Base-by-base conservation (phyloP, 805 yeast species). In the Danielia reshetovae region DNA sequence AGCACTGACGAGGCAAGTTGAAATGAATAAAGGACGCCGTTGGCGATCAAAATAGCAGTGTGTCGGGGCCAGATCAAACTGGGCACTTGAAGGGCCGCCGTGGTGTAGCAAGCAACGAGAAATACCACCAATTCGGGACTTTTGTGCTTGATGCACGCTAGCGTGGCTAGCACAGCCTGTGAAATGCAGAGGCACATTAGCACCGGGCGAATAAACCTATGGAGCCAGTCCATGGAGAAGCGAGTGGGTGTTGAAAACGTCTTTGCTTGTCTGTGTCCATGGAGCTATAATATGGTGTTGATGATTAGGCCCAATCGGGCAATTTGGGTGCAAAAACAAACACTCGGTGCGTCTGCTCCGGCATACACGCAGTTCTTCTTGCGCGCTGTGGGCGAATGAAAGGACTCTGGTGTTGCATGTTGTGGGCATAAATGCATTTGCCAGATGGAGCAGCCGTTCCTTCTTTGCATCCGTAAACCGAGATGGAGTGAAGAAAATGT, bases 321-420 rank as follows among this genome's bases (percentile, higher is more conserved):
- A 40, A 35, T 19, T 22, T 31, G 40, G 45, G 42, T 40, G 45
- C 45, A 40, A 40, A 40, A 29, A n/a, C n/a, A n/a, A n/a, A n/a
- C n/a, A n/a, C n/a, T n/a, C n/a, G n/a, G n/a, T n/a, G n/a, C n/a
- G n/a, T n/a, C n/a, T n/a, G n/a, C n/a, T n/a, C n/a, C n/a, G n/a
- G n/a, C n/a, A n/a, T n/a, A n/a, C n/a, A n/a, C n/a, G n/a, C n/a
- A n/a, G n/a, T n/a, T n/a, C n/a, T n/a, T n/a, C n/a, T n/a, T n/a
- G n/a, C n/a, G n/a, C n/a, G n/a, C n/a, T n/a, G n/a, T n/a, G n/a
- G n/a, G n/a, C n/a, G n/a, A n/a, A n/a, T n/a, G n/a, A n/a, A n/a
- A n/a, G n/a, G n/a, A n/a, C n/a, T n/a, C n/a, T n/a, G n/a, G n/a
- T n/a, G n/a, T n/a, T n/a, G n/a, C n/a, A n/a, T n/a, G n/a, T n/a